Base-by-base conservation (phyloP, 164 flowering plant genomes). In the Umbilicus rupestris region DNA sequence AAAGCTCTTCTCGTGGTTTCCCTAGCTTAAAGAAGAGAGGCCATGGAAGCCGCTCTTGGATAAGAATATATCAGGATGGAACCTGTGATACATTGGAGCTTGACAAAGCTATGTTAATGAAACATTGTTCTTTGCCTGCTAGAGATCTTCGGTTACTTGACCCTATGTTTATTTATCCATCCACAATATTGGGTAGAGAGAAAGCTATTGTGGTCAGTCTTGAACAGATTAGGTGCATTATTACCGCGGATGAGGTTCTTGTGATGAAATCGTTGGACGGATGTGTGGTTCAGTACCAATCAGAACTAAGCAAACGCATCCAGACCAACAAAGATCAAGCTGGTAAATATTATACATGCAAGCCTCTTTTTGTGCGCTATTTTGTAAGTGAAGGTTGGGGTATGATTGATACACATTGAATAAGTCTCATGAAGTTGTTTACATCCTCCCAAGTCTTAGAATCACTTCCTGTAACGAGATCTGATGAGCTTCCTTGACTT, bases 81-180 rank as follows among this genome's bases (percentile, higher is more conserved):
- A 73, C 82, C 65, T 82, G 88, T 39, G 76, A 73, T 63, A 55
- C 78, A 68, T 39, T 87, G 77, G 91, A 84, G 73, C 82, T 94
- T 73, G 99, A 94, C 71, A 94, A 91, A 78, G 75, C 78, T 64
- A 81, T 87, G 24, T 63, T 94, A 17, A 94, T 94, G 99, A 86
- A 82, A 67, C 82, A 75, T 68, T 91, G 97, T 71, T 84, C 89
- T 37, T 77, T 94, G 69, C 99, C 99, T 7, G 79, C 93, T 7
- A 83, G 99, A 77, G 99, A 94, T 79, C 84, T 94, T 26, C 82
- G 99, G 20, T 93, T 91, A 69, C 78, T 94, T 73, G 99, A 94
- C 74, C 99, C 99, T 58, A 64, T 91, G 77, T 94, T 94, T 75
- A 88, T 94, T 64, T 89, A 89, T 75, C 93, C 97, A 66, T 89